These are phyloP conservation scores for Mycosphaerelloides madeirae DNA, from an alignment of 2,329 filamentous ascomycete species.

Conservation along the genomic window DNA sequence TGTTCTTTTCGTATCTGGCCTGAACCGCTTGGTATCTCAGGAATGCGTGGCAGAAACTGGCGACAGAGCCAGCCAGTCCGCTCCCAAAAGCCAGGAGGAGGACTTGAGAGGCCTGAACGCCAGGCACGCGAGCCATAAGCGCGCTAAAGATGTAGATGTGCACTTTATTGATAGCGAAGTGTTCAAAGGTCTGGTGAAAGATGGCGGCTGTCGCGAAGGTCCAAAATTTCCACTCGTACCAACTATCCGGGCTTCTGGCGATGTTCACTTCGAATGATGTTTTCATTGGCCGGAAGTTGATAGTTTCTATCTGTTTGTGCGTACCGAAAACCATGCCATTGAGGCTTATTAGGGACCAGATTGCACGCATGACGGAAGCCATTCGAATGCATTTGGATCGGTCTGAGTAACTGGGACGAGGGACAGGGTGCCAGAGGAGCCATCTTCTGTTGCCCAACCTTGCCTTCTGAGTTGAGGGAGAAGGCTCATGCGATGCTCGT, in stretches of 20 bases:
- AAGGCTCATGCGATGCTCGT: too few species aligned
- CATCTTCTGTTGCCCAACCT: too few species aligned
- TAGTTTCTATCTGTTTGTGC: constrained; percentile 30
- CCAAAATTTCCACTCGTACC: constrained; percentile 33
- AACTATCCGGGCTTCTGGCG: constrained; percentile 28
- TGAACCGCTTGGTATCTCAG: not conserved
- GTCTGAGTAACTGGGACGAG: too few species aligned
- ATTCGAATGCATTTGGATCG: too few species aligned
- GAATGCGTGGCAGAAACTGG: constrained; percentile 22
- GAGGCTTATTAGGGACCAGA: constrained; percentile 37
- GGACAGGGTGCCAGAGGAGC: too few species aligned
- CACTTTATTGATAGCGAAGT: constrained; percentile 42
- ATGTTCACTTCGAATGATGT: constrained; percentile 28
- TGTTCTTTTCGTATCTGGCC: not conserved
- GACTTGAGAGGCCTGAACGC: constrained; percentile 26
- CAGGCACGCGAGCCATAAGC: constrained; percentile 30
- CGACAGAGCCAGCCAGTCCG: constrained; percentile 22
- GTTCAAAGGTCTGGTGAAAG: constrained; percentile 33
- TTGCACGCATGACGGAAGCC: too few species aligned
- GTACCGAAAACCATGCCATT: constrained; percentile 39
- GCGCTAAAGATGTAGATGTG: constrained; percentile 36
- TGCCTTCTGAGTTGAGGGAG: too few species aligned
- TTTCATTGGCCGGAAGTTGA: constrained; percentile 18
- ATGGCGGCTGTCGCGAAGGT: constrained; percentile 39
- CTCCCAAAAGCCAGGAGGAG: constrained; percentile 22